Percentiles rank a stretch among this genome's conserved stretches.
Conservation (phyloP, 257 asterid species). For the Plantago elongata region DNA sequence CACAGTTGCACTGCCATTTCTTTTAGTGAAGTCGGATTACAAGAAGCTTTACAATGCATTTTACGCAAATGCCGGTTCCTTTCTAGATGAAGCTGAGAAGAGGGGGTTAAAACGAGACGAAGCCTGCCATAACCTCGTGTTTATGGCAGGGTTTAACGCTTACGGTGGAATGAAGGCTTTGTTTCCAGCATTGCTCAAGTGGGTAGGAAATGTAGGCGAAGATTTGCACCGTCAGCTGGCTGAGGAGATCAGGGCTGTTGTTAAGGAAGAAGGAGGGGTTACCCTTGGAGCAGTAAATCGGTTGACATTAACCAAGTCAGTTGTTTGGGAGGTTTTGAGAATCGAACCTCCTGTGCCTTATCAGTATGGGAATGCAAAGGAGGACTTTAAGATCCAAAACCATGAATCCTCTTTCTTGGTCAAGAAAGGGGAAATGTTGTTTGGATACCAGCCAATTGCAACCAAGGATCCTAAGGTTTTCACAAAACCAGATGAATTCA, state of each 20-base stretch:
- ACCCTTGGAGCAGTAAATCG: slow-evolving; percentile 30
- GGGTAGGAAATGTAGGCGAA: slow-evolving; percentile 58
- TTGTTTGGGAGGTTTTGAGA: slow-evolving; percentile 58
- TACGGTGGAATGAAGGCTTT: slow-evolving; percentile 77
- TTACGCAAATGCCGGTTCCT: neutral
- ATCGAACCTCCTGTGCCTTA: slow-evolving; percentile 71
- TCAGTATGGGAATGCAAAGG: slow-evolving; percentile 59
- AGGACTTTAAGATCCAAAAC: slow-evolving; percentile 41
- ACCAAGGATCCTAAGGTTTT: slow-evolving; percentile 60
- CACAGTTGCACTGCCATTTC: slow-evolving; percentile 40
- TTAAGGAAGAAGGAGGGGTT: slow-evolving; percentile 44
- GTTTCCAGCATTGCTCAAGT: slow-evolving; percentile 53
- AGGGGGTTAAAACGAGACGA: slow-evolving; percentile 60
- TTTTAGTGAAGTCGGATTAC: slow-evolving; percentile 40
- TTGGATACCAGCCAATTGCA: slow-evolving; percentile 69
- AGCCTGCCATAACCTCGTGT: slow-evolving; percentile 71
- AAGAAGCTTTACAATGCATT: slow-evolving; percentile 47
- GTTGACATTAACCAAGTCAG: slow-evolving; percentile 58
- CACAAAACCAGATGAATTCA: slow-evolving; percentile 36
- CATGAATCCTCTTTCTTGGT: slow-evolving; percentile 53
- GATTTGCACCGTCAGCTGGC: slow-evolving; percentile 52
- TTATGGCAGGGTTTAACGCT: slow-evolving; percentile 78
- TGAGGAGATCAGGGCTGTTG: slow-evolving; percentile 45
- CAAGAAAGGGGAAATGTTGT: slow-evolving; percentile 70
- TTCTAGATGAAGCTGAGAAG: slow-evolving; percentile 50